Evolutionary conservation across 805 yeast species (phyloP).

Genomic region (Starmerella davenportii): DNA sequence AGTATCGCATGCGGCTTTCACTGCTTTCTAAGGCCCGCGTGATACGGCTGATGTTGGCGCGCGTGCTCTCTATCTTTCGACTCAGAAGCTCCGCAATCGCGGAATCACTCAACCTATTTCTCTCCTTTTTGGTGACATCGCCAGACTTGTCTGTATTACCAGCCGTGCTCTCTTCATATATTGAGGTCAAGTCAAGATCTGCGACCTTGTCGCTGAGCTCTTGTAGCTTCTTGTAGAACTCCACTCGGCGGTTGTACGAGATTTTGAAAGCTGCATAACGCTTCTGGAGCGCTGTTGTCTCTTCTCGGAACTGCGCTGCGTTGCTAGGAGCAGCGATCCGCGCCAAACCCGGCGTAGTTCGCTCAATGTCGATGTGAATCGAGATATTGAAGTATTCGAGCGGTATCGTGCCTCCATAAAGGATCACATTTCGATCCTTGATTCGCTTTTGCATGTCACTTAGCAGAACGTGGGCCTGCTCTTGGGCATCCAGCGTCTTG

Average conservation of each 20-base stretch:
- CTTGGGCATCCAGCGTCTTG: conserved; percentile 57
- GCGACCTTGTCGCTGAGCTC: conserved; percentile 68
- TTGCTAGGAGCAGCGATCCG: background rate
- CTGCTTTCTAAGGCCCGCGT: background rate
- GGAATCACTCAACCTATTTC: background rate
- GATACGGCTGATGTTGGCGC: too few species aligned
- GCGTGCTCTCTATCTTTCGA: too few species aligned
- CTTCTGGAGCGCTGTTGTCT: conserved; percentile 27
- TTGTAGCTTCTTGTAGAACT: conserved; percentile 71
- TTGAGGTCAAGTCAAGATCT: conserved; percentile 28
- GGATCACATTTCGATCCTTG: conserved; percentile 1
- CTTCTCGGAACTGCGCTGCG: conserved; percentile 16
- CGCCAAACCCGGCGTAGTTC: too few species aligned
- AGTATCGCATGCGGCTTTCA: background rate
- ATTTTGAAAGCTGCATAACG: conserved; percentile 38
- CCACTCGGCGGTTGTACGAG: conserved; percentile 62
- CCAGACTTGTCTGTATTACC: background rate
- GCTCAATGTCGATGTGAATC: too few species aligned
- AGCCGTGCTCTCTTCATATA: too few species aligned
- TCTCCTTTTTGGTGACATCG: background rate
- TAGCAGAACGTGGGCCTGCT: conserved; percentile 29
- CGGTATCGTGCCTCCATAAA: conserved; percentile 1
- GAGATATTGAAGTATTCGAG: too few species aligned
- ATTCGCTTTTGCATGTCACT: conserved; percentile 23
- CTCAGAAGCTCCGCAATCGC: background rate